Evolutionary conservation across 768 basidiomycete genomes (phyloP), one percentile per base, ranked within the genome.

Genomic region (Suillus ampliporus): DNA sequence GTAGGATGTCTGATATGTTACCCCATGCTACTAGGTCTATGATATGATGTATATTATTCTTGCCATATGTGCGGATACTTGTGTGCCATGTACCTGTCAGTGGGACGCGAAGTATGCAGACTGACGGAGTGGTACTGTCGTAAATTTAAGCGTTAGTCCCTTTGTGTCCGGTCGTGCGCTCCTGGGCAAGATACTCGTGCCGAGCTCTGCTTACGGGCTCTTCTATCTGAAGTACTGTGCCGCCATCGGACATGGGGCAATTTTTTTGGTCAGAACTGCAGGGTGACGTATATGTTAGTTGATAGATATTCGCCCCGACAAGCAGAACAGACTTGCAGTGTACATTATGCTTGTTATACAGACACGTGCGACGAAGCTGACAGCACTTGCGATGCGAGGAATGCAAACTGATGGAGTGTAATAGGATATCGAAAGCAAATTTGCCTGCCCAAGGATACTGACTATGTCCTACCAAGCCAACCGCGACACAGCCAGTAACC

Each of bases 401-500:
- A 31, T 31, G 31, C 31, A 19, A 31, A 19, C 9, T 17, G 17
- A 31, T 50, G 28, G 17, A 37, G 15, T 38, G 35, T 21, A 15
- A 8, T 37, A 14, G 9, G 5, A 8, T 48, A 14, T 48, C 47
- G 47, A 48, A 28, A 28, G 26, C 47, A 2, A 38, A 17, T 19
- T 19, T 50, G 48, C 17, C 31, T 51, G 50, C 31, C 50, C 19
- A 31, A 34, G 19, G 50, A 51, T 51, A n/a, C 5, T 11, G 50
- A 40, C 40, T 10, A 40, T 3, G 54, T 28, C 54, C 38, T 56
- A 26, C 38, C 54, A 26, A 80, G 83, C 83, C 84, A 94, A 1
- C 93, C 93, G 52, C 86, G 79, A 71, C 95, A 97, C 10, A 97
- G 79, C 79, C 89, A 96, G 74, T 95, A 98, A 0, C 86, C 89